Base-by-base conservation (phyloP, 2,329 filamentous ascomycete genomes). In the Stagonosporopsis rhizophila region DNA sequence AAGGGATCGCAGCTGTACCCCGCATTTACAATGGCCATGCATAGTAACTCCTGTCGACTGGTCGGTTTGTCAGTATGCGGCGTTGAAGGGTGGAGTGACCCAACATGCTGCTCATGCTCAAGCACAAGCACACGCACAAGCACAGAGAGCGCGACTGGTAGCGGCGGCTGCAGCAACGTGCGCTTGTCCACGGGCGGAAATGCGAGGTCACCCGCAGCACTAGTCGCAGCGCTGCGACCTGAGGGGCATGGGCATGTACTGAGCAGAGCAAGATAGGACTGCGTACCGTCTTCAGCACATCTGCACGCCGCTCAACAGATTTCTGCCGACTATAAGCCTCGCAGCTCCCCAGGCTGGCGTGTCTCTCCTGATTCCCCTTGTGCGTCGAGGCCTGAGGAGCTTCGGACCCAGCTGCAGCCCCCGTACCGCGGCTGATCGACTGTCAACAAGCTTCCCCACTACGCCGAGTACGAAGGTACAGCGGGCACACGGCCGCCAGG, bases 301-400 rank as follows among this genome's bases (percentile, higher is more conserved):
- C 58, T 61, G 50, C 57, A 57, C 30, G 38, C 37, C 15, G 55
- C 64, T 48, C 62, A 67, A 65, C 64, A 64, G 56, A 59, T 52
- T 56, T 52, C 17, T 19, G 35, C 38, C 15, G 17, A 27, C 30
- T 48, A 58, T 55, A 61, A 56, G 46, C 54, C 28, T 30, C n/a
- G 15, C 23, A 17, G 28, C 37, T 45, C 28, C 48, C 41, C 38
- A 37, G 46, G n/a, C 27, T 32, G 25, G 25, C 20, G 22, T 22
- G 25, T 11, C 28, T 15, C 14, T 20, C 17, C 15, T 37, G 28
- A 19, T 17, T 38, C 25, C 46, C 48, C 30, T 17, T 59, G 54
- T 35, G 57, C 58, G 62, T 66, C 59, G 52, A 52, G 51, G 57
- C 58, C 53, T 56, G 62, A 64, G 62, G 59, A 53, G 59, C 58